These are phyloP conservation scores for Phialocephala subalpina DNA, from an alignment of 2,329 filamentous ascomycete genomes.

Conservation along the genomic window DNA sequence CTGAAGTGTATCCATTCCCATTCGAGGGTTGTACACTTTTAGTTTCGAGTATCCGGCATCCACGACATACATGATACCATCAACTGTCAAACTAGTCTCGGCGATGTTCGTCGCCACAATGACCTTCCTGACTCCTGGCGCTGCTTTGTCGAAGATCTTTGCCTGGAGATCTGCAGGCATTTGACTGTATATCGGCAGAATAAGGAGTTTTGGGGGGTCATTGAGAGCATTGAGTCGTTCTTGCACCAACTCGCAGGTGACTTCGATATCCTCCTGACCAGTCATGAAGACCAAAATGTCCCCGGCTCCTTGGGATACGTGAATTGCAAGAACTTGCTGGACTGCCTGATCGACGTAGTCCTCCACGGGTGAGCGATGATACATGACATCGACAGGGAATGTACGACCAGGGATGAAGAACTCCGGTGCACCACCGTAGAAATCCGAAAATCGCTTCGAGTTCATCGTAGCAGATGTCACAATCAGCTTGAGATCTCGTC, in stretches of 20 bases:
- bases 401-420: slow-evolving; percentile 96
- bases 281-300: slow-evolving; percentile 99
- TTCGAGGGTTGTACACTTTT: slow-evolving; percentile 98
- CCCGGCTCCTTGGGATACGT: slow-evolving; percentile 90
- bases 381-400: slow-evolving; percentile 97
- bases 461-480: slow-evolving; percentile 99
- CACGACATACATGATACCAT: slow-evolving; percentile 99
- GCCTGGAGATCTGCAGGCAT: slow-evolving; percentile 98
- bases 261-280: slow-evolving; percentile 97
- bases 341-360: slow-evolving; percentile 98
- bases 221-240: slow-evolving; percentile 89
- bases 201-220: slow-evolving; percentile 92
- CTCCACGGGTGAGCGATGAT: slow-evolving; percentile 91
- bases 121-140: slow-evolving; percentile 92
- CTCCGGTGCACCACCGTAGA: slow-evolving; percentile 95
- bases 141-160: slow-evolving; percentile 94
- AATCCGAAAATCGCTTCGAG: slow-evolving; percentile 91
- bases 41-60: slow-evolving; percentile 96
- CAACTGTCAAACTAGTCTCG: slow-evolving; percentile 96
- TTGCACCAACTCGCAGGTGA: slow-evolving; percentile 90
- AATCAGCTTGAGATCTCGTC: slow-evolving; percentile 93
- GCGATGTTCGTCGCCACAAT: slow-evolving; percentile 99
- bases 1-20: slow-evolving; percentile 99
- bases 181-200: slow-evolving; percentile 97
- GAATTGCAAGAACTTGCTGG: slow-evolving; percentile 93